Conservation (phyloP, 2,329 filamentous ascomycete genomes). For the Alternaria sp. region DNA sequence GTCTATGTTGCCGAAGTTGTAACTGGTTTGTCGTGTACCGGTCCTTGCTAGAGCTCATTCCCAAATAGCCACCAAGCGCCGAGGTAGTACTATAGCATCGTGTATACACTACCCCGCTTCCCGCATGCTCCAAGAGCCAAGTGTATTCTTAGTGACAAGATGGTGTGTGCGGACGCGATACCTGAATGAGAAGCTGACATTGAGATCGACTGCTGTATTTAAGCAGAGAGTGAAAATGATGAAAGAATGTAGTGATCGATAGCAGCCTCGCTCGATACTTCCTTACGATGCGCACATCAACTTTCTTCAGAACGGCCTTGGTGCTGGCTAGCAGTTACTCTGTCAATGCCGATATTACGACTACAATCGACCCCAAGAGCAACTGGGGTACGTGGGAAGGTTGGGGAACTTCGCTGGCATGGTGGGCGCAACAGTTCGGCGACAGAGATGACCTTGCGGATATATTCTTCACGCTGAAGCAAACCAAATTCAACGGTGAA, state of each 20-base stretch:
- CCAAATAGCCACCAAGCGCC: neutral
- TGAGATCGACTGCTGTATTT: neutral
- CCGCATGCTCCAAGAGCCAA: conserved; percentile 4
- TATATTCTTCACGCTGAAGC: conserved; percentile 12
- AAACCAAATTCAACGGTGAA: conserved; percentile 10
- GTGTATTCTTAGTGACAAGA: neutral
- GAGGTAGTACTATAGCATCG: neutral
- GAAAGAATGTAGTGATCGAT: neutral
- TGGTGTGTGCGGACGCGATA: conserved; percentile 4
- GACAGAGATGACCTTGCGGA: conserved; percentile 17
- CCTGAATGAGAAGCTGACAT: neutral
- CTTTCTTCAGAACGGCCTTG: conserved; percentile 2
- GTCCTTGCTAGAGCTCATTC: neutral
- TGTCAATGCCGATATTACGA: conserved; percentile 13
- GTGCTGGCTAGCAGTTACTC: conserved; percentile 7
- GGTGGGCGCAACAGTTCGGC: conserved; percentile 19
- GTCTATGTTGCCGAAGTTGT: neutral
- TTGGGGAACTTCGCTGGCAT: conserved; percentile 18
- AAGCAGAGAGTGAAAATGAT: neutral
- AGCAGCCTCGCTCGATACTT: neutral
- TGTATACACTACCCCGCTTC: conserved; percentile 6
- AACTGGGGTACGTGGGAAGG: conserved; percentile 20
- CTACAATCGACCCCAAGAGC: conserved; percentile 12
- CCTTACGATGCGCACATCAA: conserved; percentile 11
- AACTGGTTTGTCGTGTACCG: neutral